Conservation (phyloP, 345 rosid genomes). For the Lagerstroemia speciosa region DNA sequence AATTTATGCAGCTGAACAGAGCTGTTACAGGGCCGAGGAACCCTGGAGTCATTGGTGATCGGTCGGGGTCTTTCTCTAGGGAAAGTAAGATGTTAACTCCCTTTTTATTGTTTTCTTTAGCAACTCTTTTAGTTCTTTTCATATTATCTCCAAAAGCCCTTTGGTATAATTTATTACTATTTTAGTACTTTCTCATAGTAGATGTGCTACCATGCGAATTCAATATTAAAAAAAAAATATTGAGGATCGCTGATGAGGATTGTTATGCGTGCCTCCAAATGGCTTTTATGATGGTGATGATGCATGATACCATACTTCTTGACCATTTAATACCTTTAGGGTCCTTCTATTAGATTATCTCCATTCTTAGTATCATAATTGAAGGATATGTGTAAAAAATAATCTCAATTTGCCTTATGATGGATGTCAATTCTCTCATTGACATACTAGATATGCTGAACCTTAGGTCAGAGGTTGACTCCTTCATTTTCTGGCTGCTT, state of each 20-base stretch:
- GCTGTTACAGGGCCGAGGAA: slow-evolving; percentile 87
- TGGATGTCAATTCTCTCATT: not conserved
- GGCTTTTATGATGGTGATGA: too few relatives aligned
- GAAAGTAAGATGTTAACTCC: slow-evolving; percentile 66
- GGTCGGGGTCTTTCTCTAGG: slow-evolving; percentile 92
- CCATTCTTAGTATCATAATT: not conserved
- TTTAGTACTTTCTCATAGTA: too few relatives aligned
- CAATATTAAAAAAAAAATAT: not conserved
- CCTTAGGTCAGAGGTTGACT: not conserved
- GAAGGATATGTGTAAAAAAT: not conserved
- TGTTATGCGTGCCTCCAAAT: not conserved
- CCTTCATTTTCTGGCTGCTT: not conserved
- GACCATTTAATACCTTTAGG: too few relatives aligned
- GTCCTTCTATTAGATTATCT: too few relatives aligned
- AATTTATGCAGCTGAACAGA: slow-evolving; percentile 65
- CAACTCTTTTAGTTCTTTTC: not conserved
- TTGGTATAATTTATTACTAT: not conserved
- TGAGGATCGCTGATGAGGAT: not conserved
- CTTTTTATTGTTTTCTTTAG: not conserved
- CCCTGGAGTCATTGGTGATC: slow-evolving; percentile 90
- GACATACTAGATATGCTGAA: not conserved
- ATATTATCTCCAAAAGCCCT: not conserved
- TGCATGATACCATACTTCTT: too few relatives aligned
- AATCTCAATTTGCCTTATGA: not conserved
- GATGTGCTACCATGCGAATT: too few relatives aligned